Evolutionary conservation across 495 filamentous ascomycete species (phyloP).

Genomic region (Halenospora varia): DNA sequence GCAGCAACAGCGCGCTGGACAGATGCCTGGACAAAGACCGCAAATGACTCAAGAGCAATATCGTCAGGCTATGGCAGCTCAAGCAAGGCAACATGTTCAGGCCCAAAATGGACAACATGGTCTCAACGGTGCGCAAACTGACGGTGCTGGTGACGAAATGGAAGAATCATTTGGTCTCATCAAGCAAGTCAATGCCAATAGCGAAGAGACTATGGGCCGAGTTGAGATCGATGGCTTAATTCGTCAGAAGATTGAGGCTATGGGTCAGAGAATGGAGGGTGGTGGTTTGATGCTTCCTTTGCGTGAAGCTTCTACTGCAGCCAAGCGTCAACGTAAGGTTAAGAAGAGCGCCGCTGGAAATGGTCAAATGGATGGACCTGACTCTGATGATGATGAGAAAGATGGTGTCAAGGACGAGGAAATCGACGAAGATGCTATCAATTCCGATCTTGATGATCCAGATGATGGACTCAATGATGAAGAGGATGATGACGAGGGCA

Average conservation of each 20-base stretch:
- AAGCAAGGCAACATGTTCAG: slow-evolving; percentile 22
- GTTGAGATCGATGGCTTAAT: slow-evolving; percentile 57
- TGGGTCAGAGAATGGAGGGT: slow-evolving; percentile 66
- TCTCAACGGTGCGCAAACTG: slow-evolving; percentile 56
- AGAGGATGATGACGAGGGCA: slow-evolving; percentile 74
- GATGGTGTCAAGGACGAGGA: slow-evolving; percentile 61
- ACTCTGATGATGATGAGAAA: slow-evolving; percentile 47
- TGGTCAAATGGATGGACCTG: slow-evolving; percentile 60
- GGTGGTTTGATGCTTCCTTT: slow-evolving; percentile 79
- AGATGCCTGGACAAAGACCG: slow-evolving; percentile 33
- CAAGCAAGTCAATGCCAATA: slow-evolving; percentile 38
- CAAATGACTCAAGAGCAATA: slow-evolving; percentile 21
- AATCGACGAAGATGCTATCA: slow-evolving; percentile 92
- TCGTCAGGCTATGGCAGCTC: slow-evolving; percentile 10
- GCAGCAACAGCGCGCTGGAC: slow-evolving; percentile 31
- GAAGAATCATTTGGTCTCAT: slow-evolving; percentile 50
- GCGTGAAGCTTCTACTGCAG: slow-evolving; percentile 32
- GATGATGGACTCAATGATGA: slow-evolving; percentile 78
- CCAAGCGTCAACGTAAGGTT: slow-evolving; percentile 30
- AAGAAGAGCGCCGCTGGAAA: slow-evolving; percentile 21
- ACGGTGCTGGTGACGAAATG: slow-evolving; percentile 60
- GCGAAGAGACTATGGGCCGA: slow-evolving; percentile 41
- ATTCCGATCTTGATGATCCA: slow-evolving; percentile 94
- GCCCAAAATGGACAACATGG: slow-evolving; percentile 6
- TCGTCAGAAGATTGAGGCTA: slow-evolving; percentile 62